These are phyloP conservation scores for Cercospora sp. DNA, from an alignment of 2,329 filamentous ascomycete genomes.

Conservation along the genomic window DNA sequence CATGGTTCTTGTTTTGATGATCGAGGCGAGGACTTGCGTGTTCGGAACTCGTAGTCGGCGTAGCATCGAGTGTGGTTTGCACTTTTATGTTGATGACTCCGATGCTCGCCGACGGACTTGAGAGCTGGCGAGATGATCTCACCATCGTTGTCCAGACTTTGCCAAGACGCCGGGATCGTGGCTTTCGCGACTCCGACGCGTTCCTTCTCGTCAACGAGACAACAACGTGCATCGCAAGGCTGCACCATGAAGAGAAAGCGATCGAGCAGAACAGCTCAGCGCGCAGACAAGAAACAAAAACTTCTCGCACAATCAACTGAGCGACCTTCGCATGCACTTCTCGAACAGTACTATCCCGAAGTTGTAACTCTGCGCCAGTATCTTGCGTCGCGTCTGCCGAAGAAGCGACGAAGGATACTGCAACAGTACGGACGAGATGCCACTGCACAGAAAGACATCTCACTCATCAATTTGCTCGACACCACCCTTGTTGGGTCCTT, in stretches of 20 bases:
- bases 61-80: slow-evolving; percentile 6
- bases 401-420: slow-evolving; percentile 29
- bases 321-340: slow-evolving; percentile 25
- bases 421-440: slow-evolving; percentile 29
- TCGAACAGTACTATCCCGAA: slow-evolving; percentile 31
- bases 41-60: not conserved
- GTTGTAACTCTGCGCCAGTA: slow-evolving; percentile 34
- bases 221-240: not conserved
- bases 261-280: slow-evolving; percentile 7
- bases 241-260: slow-evolving; percentile 29
- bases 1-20: slow-evolving; percentile 21
- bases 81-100: slow-evolving; percentile 2
- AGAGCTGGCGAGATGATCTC: slow-evolving; percentile 13
- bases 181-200: slow-evolving; percentile 3
- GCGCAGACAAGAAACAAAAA: slow-evolving; percentile 22
- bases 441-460: slow-evolving; percentile 18
- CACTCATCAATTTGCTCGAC: slow-evolving; percentile 64
- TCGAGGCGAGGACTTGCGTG: not conserved
- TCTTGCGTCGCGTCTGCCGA: slow-evolving; percentile 31
- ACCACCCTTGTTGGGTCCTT: slow-evolving; percentile 63
- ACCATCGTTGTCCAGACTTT: not conserved
- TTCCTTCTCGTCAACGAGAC: not conserved
- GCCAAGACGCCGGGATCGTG: not conserved
- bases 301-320: not conserved
- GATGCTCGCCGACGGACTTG: slow-evolving; percentile 1